phyloP scores from a whole-genome alignment of 2,329 filamentous ascomycete genomes.

The Metarhizium album region DNA sequence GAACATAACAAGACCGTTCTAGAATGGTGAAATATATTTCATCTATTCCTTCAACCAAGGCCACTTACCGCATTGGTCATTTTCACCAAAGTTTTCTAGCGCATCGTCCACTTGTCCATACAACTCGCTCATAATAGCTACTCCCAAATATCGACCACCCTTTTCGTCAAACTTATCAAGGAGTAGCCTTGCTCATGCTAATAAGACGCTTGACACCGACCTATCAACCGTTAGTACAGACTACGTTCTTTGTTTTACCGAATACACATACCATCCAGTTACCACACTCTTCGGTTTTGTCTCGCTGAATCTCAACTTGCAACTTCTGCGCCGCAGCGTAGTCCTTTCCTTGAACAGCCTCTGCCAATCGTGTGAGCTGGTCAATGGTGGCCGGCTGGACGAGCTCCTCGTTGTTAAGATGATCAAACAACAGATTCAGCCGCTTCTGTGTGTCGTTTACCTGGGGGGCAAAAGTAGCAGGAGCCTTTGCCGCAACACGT shows the following conservation, averaged over 20 bases:
- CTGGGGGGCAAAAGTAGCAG: conserved; percentile 74
- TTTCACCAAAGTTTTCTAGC: not conserved
- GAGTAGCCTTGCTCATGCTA: conserved; percentile 68
- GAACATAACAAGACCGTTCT: not conserved
- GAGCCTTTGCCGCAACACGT: conserved; percentile 75
- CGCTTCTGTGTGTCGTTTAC: conserved; percentile 92
- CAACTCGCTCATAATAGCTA: not conserved
- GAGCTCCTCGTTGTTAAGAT: conserved; percentile 90
- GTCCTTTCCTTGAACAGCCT: conserved; percentile 57
- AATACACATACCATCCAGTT: conserved; percentile 72
- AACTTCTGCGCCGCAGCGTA: conserved; percentile 57
- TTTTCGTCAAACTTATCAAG: conserved; percentile 26
- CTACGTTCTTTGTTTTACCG: not conserved
- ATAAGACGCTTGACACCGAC: conserved; percentile 68
- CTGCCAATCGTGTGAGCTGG: conserved; percentile 52
- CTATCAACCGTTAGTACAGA: conserved; percentile 37
- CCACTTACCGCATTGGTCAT: not conserved
- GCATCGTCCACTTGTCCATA: not conserved
- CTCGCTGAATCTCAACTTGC: conserved; percentile 64
- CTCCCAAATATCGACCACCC: not conserved
- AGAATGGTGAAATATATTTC: not conserved
- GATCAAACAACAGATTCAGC: conserved; percentile 87
- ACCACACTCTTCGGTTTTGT: conserved; percentile 70
- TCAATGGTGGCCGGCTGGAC: conserved; percentile 69
- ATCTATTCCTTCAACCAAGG: not conserved